Percentiles rank a stretch among this genome's conserved stretches.
These are phyloP conservation scores for Fusarium praegraminearum DNA, from an alignment of 2,329 filamentous ascomycete genomes.

Conservation along the genomic window DNA sequence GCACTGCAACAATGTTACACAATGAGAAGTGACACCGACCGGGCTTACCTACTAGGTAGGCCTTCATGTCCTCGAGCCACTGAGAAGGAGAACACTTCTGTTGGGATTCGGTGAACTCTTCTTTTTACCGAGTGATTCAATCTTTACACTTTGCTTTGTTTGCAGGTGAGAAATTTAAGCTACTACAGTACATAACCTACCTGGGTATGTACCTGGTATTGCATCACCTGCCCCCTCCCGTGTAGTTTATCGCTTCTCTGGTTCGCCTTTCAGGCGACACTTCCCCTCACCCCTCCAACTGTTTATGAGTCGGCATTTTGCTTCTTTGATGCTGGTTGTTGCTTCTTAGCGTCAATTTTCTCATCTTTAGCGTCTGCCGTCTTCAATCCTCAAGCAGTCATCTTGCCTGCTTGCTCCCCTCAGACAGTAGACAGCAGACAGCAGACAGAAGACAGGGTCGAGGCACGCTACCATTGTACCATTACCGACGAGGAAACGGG, in stretches of 20 bases:
- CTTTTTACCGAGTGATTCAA: not conserved
- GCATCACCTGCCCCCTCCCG: constrained; percentile 31
- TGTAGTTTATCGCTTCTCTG: constrained; percentile 16
- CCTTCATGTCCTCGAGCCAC: constrained; percentile 1
- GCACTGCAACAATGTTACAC: not conserved
- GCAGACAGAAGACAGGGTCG: constrained; percentile 7
- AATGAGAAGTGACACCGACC: not conserved
- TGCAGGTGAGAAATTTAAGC: not conserved
- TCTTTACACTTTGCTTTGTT: constrained; percentile 23
- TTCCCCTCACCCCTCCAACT: not conserved
- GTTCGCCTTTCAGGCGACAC: constrained; percentile 3
- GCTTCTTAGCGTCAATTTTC: constrained; percentile 34
- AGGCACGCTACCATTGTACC: constrained; percentile 1
- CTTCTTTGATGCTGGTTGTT: constrained; percentile 32
- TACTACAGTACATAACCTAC: not conserved
- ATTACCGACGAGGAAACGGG: constrained; percentile 17
- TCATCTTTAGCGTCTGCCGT: constrained; percentile 30
- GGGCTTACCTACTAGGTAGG: too few relatives aligned
- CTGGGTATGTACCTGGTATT: constrained; percentile 8
- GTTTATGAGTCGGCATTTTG: constrained; percentile 24
- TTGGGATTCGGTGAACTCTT: not conserved
- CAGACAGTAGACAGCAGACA: too few relatives aligned
- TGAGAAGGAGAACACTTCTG: not conserved
- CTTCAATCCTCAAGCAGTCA: constrained; percentile 19
- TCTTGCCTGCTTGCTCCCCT: constrained; percentile 9